Base-by-base conservation (phyloP, 108 stramenopile genomes). In the Cyclotella kingstonii region DNA sequence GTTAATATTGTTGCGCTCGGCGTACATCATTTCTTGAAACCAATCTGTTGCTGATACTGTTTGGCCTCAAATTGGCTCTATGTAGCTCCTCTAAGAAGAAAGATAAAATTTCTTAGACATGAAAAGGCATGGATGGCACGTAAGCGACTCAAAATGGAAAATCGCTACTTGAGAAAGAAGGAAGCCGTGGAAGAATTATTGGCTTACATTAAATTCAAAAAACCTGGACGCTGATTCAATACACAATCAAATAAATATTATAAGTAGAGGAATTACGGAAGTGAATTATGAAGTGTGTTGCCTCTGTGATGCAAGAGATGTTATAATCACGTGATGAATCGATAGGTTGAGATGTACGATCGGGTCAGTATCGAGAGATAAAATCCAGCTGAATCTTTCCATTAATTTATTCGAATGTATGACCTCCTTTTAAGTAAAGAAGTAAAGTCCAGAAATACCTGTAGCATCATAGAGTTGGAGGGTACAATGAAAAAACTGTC, bases 61-160 rank as follows among this genome's bases (percentile, higher is more conserved):
- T 40, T 1, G 17, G 30, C n/a, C 26, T 45, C 0, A 8, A 17
- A 19, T 46, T 45, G 9, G 8, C 26, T n/a, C 28, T 14, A 26
- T 19, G 41, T 41, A 73, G 71, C 48, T 14, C 73, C 67, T 29
- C 73, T 75, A 26, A 66, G 73, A 47, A 54, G 45, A 49, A 68
- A 54, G 48, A 30, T 33, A 6, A 68, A 51, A 18, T 68, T 68
- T 43, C 26, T 62, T 21, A 30, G 73, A 0, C 67, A 75, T 41
- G 73, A 75, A 55, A 75, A 75, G 14, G 60, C 43, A 27, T 75
- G 73, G 73, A 75, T 75, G 73, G 46, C 52, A 29, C 66, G 67
- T 14, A 75, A 75, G 45, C 66, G 73, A 12, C 59, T 68, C 18
- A 68, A 68, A 27, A 67, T 60, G 59, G 73, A 75, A 42, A 39